Base-by-base conservation (phyloP, 352 stramenopile species). In the Blastocystis sp. region DNA sequence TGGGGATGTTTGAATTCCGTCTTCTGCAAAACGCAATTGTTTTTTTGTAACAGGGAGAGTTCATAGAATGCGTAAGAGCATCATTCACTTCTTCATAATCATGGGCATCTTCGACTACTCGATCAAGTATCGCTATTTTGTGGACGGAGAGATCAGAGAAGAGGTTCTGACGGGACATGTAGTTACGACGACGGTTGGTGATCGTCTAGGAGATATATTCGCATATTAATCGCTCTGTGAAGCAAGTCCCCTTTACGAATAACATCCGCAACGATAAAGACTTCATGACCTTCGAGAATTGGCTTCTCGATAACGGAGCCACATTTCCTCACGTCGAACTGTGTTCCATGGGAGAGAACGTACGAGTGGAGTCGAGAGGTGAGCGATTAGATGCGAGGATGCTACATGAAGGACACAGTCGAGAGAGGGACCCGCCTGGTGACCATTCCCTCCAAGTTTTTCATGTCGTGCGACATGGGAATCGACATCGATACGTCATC, bases 391-490 rank as follows among this genome's bases (percentile, higher is more conserved):
- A 48, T 76, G 38, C 42, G 64, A 32, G 64, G 64, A 36, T n/a
- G 51, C 32, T 76, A 76, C 14, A 57, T 76, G 64, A 76, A 76
- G 36, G 38, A 57, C 29, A 44, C 40, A 32, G 42, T 76, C 3
- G 8, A 51, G 9, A 24, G 64, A 1, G 64, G 64, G 21, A 51
- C 64, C 24, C 40, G 27, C 4, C 51, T 76, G 18, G 42, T 76
- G 2, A 76, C 40, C 21, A 76, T 76, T 76, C 64, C 64, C 24
- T 53, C 40, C 27, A 76, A 76, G 29, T 57, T 76, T 21, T 53
- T 76, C 32, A 76, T 76, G 64, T 76, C 64, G 3, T 76, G 64
- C 48, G 64, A 76, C 27, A 76, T 76, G 64, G 64, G 64, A 76
- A 76, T 36, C 24, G 36, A 76, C 27, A 32, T 32, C 48, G 21